Conservation (phyloP, 225 moss, liverwort and hornwort species). For the Sphagnum tenellum region DNA sequence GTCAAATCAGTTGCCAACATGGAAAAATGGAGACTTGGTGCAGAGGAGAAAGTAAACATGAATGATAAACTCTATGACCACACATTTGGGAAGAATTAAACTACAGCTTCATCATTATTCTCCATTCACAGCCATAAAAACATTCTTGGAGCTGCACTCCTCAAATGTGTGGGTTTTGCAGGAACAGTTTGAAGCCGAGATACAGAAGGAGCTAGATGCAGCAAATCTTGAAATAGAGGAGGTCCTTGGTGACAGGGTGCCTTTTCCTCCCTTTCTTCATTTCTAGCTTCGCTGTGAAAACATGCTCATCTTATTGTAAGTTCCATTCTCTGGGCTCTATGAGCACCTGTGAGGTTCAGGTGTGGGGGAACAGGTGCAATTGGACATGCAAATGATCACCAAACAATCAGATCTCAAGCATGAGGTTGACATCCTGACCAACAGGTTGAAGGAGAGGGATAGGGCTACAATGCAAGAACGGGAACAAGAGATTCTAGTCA, state of each 20-base stretch:
- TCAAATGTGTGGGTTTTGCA: no score
- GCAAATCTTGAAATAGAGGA: slow-evolving; percentile 24
- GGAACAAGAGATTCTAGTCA: slow-evolving; percentile 42
- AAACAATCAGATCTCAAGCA: slow-evolving; percentile 54
- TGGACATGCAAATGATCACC: slow-evolving; percentile 83
- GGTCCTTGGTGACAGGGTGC: slow-evolving; percentile 17
- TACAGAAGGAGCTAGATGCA: slow-evolving; percentile 23
- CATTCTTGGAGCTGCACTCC: no score
- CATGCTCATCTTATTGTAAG: no score
- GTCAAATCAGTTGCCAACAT: slow-evolving; percentile 13
- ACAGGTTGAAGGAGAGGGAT: slow-evolving; percentile 57
- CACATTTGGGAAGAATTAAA: no score
- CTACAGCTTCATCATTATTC: no score
- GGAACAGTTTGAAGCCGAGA: slow-evolving; percentile 8
- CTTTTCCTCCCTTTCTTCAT: neutral
- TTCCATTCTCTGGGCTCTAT: no score
- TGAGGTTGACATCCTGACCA: slow-evolving; percentile 53
- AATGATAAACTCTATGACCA: no score
- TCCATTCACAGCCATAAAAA: no score
- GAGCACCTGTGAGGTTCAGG: no score
- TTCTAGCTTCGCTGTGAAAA: no score
- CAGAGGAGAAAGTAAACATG: slow-evolving; percentile 45
- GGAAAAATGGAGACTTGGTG: slow-evolving; percentile 32
- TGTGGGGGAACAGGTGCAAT: slow-evolving; percentile 43
- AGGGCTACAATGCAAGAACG: slow-evolving; percentile 36